These are phyloP conservation scores for Dissophora ornata DNA, from an alignment of 192 early-diverging fungal species.

Conservation along the genomic window DNA sequence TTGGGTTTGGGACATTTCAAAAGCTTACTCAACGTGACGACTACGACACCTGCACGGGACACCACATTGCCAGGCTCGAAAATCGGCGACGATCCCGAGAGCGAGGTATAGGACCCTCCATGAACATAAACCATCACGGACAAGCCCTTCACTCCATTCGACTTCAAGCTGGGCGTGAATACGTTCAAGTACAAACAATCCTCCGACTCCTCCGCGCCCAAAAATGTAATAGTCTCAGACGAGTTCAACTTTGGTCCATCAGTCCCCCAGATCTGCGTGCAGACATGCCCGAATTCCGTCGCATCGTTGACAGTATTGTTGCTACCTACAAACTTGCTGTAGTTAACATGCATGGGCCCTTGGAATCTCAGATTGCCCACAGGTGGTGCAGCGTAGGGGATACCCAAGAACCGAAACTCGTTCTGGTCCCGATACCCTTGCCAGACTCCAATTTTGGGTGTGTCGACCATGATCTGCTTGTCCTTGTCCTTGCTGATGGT, in stretches of 20 bases:
- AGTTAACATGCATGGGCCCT: slow-evolving; percentile 6
- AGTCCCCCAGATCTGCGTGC: slow-evolving; percentile 10
- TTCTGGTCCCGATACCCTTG: slow-evolving; percentile 42
- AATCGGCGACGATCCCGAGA: slow-evolving; percentile 4
- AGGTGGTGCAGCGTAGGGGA: slow-evolving; percentile 43
- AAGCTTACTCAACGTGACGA: slow-evolving; percentile 36
- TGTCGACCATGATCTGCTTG: slow-evolving; percentile 26
- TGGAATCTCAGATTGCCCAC: slow-evolving; percentile 21
- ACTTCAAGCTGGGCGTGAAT: slow-evolving; percentile 32
- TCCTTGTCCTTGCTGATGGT: slow-evolving; percentile 6
- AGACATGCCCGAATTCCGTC: slow-evolving; percentile 13
- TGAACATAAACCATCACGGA: slow-evolving; percentile 47
- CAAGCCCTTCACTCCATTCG: slow-evolving; percentile 2
- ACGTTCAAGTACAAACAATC: slow-evolving; percentile 53
- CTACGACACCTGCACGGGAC: slow-evolving; percentile 40
- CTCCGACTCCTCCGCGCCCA: slow-evolving; percentile 20
- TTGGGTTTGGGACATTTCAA: too few relatives aligned
- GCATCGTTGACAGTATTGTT: slow-evolving; percentile 7
- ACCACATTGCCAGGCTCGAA: slow-evolving; percentile 48
- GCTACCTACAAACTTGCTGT: not conserved
- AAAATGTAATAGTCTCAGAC: not conserved
- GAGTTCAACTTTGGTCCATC: not conserved
- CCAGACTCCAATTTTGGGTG: slow-evolving; percentile 3
- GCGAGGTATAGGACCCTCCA: not conserved
- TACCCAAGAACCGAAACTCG: slow-evolving; percentile 44